These are phyloP conservation scores for Penicillium canescens DNA, from an alignment of 495 filamentous ascomycete genomes.

Conservation along the genomic window DNA sequence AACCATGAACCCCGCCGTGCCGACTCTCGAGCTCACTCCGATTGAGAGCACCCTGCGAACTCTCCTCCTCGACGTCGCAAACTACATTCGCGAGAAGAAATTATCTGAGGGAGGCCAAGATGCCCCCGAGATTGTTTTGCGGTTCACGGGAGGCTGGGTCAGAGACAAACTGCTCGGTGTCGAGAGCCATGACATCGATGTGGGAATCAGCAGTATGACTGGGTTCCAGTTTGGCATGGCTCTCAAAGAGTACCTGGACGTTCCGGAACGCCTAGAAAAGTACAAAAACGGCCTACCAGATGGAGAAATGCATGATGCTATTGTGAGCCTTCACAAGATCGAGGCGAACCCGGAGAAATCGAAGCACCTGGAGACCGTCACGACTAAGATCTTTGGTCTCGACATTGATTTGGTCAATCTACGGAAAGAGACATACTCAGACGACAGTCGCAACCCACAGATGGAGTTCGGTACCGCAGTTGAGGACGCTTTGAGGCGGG, in stretches of 20 bases:
- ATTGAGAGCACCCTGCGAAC: constrained; percentile 66
- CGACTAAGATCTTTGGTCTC: constrained; percentile 78
- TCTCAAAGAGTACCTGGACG: constrained; percentile 61
- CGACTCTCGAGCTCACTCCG: constrained; percentile 60
- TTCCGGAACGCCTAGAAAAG: constrained; percentile 53
- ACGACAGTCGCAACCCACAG: constrained; percentile 82
- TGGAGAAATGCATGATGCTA: constrained; percentile 35
- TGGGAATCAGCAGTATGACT: constrained; percentile 93
- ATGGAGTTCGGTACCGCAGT: constrained; percentile 92
- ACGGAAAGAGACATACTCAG: constrained; percentile 83
- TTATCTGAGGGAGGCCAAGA: constrained; percentile 35
- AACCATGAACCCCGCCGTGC: constrained; percentile 27
- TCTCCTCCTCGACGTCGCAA: constrained; percentile 73
- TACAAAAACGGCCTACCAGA: constrained; percentile 38
- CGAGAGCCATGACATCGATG: constrained; percentile 87
- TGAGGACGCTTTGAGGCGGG: constrained; percentile 86
- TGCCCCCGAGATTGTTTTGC: constrained; percentile 49
- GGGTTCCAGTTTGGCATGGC: constrained; percentile 75
- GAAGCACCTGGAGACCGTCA: constrained; percentile 94
- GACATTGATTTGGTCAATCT: constrained; percentile 96
- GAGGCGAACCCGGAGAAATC: constrained; percentile 94
- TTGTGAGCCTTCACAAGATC: constrained; percentile 68
- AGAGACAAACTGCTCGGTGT: constrained; percentile 89
- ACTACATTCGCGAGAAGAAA: constrained; percentile 61
- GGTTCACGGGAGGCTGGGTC: constrained; percentile 98